A percentile compares a stretch with the other conserved stretches of the same genome.
phyloP scores from a whole-genome alignment of 1,284 basidiomycete genomes.

The Pseudozyma sp. region DNA sequence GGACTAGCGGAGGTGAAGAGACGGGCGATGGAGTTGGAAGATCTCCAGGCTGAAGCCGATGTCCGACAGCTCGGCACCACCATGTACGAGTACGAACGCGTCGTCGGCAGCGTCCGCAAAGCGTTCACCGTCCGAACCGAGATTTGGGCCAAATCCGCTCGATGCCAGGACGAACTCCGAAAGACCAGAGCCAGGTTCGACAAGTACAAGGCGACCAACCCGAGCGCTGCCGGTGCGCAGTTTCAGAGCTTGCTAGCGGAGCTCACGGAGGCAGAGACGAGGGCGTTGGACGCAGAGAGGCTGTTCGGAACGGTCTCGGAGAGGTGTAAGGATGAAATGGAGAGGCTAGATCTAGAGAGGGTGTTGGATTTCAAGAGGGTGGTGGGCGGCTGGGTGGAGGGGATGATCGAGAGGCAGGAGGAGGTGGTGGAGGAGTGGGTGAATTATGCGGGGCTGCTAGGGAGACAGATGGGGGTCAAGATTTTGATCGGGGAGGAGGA shows the following conservation, averaged over 20 bases:
- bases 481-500: conserved; percentile 13
- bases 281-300: conserved; percentile 71
- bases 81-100: conserved; percentile 89
- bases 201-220: conserved; percentile 78
- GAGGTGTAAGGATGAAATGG: conserved; percentile 88
- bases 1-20: conserved; percentile 67
- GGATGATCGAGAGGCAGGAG: conserved; percentile 83
- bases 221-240: conserved; percentile 29
- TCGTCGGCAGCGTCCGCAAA: conserved; percentile 87
- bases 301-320: conserved; percentile 89
- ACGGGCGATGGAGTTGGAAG: conserved; percentile 52
- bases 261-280: conserved; percentile 51
- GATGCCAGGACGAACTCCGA: conserved; percentile 79
- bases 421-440: conserved; percentile 73
- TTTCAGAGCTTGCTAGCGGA: conserved; percentile 46
- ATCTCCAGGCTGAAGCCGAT: conserved; percentile 63
- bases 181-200: conserved; percentile 82
- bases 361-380: conserved; percentile 86
- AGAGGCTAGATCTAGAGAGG: conserved; percentile 91
- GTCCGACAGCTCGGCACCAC: conserved; percentile 73
- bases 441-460: conserved; percentile 50
- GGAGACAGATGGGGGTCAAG: conserved; percentile 53
- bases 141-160: conserved; percentile 72
- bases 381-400: conserved; percentile 81
- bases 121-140: conserved; percentile 88